phyloP scores from a whole-genome alignment of 1,284 basidiomycete genomes.

The Cystobasidiaceae sp. region DNA sequence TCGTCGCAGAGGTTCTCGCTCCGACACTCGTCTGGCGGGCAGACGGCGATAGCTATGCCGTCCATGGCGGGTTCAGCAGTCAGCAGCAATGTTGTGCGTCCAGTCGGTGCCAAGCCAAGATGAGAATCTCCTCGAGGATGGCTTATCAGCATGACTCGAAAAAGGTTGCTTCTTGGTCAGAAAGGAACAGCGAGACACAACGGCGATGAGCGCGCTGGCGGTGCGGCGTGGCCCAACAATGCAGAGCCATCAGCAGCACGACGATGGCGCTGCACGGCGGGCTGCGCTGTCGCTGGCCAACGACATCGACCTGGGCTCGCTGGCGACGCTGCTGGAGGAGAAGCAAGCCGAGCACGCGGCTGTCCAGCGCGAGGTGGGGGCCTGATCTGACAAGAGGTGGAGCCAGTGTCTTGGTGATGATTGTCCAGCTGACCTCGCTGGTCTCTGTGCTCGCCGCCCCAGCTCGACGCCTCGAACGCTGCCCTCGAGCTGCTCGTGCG shows the following conservation, averaged over 20 bases:
- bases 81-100: no score
- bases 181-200: no score
- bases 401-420: not conserved
- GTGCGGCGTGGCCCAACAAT: no score
- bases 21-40: no score
- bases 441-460: not conserved
- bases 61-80: no score
- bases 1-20: not conserved
- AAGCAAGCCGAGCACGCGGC: slow-evolving; percentile 10
- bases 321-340: slow-evolving; percentile 10
- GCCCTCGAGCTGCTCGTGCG: slow-evolving; percentile 6
- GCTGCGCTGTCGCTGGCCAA: slow-evolving; percentile 6
- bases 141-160: no score
- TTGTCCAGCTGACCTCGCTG: not conserved
- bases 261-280: not conserved
- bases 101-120: no score
- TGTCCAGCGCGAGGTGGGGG: slow-evolving; percentile 8
- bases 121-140: no score
- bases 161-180: no score
- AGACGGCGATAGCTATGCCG: no score
- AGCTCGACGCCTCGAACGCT: slow-evolving; percentile 7
- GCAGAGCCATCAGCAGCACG: no score
- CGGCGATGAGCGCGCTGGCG: no score
- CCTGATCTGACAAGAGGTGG: not conserved
- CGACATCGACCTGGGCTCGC: slow-evolving; percentile 9